These are phyloP conservation scores for Corylus avellana DNA, from an alignment of 306 rosid species.

Conservation along the genomic window DNA sequence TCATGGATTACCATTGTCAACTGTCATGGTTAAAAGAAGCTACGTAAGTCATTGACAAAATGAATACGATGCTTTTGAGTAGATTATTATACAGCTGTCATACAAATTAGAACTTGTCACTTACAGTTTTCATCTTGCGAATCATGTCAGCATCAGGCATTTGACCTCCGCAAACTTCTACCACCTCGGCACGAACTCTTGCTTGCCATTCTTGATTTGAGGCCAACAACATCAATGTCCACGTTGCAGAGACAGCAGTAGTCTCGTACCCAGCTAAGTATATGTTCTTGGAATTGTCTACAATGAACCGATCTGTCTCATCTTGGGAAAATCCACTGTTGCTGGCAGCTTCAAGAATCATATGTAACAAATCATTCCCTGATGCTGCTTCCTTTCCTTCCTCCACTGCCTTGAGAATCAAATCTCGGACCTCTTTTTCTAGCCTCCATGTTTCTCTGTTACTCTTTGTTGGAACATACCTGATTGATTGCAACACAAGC, in stretches of 20 bases:
- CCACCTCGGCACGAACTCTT: slow-evolving; percentile 38
- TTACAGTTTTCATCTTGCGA: slow-evolving; percentile 45
- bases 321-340: slow-evolving; percentile 19
- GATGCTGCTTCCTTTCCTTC: slow-evolving; percentile 20
- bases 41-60: too few species aligned
- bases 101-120: not conserved
- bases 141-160: slow-evolving; percentile 38
- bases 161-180: slow-evolving; percentile 26
- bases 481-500: not conserved
- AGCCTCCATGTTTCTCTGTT: slow-evolving; percentile 46
- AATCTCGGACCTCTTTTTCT: slow-evolving; percentile 41
- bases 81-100: not conserved
- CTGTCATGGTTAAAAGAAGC: slow-evolving; percentile 3
- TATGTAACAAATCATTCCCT: slow-evolving; percentile 36
- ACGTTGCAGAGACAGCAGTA: slow-evolving; percentile 42
- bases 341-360: slow-evolving; percentile 34
- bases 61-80: too few species aligned
- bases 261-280: slow-evolving; percentile 47
- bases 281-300: slow-evolving; percentile 42
- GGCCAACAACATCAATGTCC: slow-evolving; percentile 51
- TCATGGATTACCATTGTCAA: slow-evolving; percentile 35
- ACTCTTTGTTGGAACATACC: slow-evolving; percentile 52
- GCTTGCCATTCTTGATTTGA: slow-evolving; percentile 47
- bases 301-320: slow-evolving; percentile 22
- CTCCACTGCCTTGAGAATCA: slow-evolving; percentile 35